These are phyloP conservation scores for Hypomyces perniciosus DNA, from an alignment of 2,329 filamentous ascomycete genomes.

Conservation along the genomic window DNA sequence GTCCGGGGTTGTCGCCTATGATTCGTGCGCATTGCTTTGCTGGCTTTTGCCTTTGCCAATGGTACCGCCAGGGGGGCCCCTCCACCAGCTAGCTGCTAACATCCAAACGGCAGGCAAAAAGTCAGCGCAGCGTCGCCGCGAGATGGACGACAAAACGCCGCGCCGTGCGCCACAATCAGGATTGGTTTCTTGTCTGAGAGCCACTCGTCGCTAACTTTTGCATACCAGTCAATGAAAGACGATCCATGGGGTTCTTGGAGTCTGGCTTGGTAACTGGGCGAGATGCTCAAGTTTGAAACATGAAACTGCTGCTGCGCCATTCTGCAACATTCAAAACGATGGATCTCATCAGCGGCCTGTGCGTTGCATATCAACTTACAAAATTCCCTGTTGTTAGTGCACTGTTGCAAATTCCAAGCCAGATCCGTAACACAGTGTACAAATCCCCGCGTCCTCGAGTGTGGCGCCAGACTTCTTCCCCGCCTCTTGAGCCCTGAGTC, in stretches of 20 bases:
- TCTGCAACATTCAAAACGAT: too few relatives aligned
- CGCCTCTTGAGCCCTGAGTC: neutral
- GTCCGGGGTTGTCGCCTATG: neutral
- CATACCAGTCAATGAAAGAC: neutral
- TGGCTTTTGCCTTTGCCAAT: neutral
- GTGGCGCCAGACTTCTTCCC: constrained; percentile 1
- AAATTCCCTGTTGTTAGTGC: too few relatives aligned
- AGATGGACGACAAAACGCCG: neutral
- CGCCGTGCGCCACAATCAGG: neutral
- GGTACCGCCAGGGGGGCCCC: too few relatives aligned
- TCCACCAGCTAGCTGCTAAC: too few relatives aligned
- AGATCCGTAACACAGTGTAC: neutral
- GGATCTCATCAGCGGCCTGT: too few relatives aligned
- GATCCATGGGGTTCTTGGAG: too few relatives aligned
- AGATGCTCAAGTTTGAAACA: neutral
- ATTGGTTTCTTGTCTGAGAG: constrained; percentile 1
- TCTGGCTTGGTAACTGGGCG: too few relatives aligned
- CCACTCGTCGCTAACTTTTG: neutral
- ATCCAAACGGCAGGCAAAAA: too few relatives aligned
- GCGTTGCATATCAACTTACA: too few relatives aligned
- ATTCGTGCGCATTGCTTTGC: neutral
- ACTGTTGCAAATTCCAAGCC: too few relatives aligned
- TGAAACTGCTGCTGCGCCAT: neutral
- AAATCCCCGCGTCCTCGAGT: neutral
- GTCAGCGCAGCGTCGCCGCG: neutral